Conservation (phyloP, 2,329 filamentous ascomycete genomes). For the Dactylella cylindrospora region DNA sequence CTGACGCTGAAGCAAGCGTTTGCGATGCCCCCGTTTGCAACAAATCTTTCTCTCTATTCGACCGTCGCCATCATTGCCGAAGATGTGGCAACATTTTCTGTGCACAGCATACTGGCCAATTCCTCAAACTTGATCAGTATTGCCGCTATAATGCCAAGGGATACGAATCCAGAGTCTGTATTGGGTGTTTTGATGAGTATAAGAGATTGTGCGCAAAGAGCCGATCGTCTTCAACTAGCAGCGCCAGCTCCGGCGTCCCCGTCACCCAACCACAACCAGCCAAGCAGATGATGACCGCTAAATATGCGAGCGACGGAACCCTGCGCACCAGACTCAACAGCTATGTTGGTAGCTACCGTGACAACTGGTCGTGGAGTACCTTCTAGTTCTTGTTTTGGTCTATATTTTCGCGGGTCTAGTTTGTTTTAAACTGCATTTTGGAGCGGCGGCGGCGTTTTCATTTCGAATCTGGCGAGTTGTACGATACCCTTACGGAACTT, state of each 20-base stretch:
- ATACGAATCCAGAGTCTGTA: conserved; percentile 46
- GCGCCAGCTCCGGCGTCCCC: conserved; percentile 44
- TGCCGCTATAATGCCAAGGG: conserved; percentile 48
- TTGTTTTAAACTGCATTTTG: conserved; percentile 24
- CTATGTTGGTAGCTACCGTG: conserved; percentile 49
- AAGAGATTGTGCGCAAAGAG: conserved; percentile 46
- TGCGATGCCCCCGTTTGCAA: conserved; percentile 48
- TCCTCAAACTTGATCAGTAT: conserved; percentile 46
- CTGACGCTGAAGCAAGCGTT: conserved; percentile 47
- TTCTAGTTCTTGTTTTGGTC: conserved; percentile 42
- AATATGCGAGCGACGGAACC: conserved; percentile 37
- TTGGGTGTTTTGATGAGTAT: conserved; percentile 47
- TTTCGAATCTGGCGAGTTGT: conserved; percentile 20
- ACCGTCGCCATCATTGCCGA: conserved; percentile 49
- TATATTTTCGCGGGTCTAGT: conserved; percentile 4
- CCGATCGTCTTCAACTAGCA: conserved; percentile 47
- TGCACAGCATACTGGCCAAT: conserved; percentile 47
- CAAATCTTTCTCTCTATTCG: conserved; percentile 47
- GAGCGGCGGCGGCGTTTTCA: conserved; percentile 31
- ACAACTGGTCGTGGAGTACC: conserved; percentile 49
- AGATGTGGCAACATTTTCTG: conserved; percentile 49
- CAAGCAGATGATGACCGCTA: conserved; percentile 47
- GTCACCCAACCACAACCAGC: conserved; percentile 43
- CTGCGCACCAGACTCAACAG: conserved; percentile 44
- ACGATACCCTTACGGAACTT: conserved; percentile 39